Percentiles rank a stretch among this genome's conserved stretches.
Evolutionary conservation across 2,329 filamentous ascomycete genomes (phyloP).

Genomic region (Colletotrichum plurivorum): DNA sequence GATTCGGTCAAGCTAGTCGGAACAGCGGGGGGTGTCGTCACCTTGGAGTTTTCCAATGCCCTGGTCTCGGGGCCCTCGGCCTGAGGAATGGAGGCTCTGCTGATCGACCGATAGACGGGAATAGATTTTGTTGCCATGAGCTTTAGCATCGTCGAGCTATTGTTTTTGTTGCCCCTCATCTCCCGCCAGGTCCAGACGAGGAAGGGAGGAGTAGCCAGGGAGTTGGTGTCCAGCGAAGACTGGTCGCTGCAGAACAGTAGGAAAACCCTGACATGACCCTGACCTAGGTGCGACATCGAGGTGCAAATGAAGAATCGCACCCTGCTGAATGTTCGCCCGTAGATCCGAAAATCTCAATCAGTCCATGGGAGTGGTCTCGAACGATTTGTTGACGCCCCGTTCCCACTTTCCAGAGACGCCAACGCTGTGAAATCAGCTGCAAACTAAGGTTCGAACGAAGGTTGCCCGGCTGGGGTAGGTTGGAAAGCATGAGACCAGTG

Average conservation of each 20-base stretch:
- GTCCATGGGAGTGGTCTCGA: neutral
- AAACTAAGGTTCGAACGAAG: too few relatives aligned
- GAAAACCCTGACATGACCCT: neutral
- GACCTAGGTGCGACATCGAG: neutral
- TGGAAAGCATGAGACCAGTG: conserved; percentile 8
- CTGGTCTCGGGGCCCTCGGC: conserved; percentile 49
- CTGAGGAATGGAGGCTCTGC: conserved; percentile 39
- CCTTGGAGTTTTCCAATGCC: conserved; percentile 77
- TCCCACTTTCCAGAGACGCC: too few relatives aligned
- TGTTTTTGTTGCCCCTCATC: conserved; percentile 1
- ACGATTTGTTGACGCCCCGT: neutral
- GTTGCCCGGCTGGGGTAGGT: conserved; percentile 1
- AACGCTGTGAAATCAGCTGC: too few relatives aligned
- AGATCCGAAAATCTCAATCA: conserved; percentile 11
- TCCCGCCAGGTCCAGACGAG: conserved; percentile 4
- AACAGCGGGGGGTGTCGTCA: conserved; percentile 70
- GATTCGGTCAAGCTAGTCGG: conserved; percentile 77
- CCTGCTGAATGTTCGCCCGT: neutral
- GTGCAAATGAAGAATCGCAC: neutral
- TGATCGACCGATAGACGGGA: conserved; percentile 35
- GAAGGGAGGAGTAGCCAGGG: neutral
- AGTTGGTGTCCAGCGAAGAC: neutral
- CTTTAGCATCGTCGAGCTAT: conserved; percentile 3
- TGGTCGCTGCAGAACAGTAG: neutral
- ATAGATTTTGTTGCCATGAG: conserved; percentile 27